Base-by-base conservation (phyloP, 371 early-diverging fungal species). In the Mortierella sp. region DNA sequence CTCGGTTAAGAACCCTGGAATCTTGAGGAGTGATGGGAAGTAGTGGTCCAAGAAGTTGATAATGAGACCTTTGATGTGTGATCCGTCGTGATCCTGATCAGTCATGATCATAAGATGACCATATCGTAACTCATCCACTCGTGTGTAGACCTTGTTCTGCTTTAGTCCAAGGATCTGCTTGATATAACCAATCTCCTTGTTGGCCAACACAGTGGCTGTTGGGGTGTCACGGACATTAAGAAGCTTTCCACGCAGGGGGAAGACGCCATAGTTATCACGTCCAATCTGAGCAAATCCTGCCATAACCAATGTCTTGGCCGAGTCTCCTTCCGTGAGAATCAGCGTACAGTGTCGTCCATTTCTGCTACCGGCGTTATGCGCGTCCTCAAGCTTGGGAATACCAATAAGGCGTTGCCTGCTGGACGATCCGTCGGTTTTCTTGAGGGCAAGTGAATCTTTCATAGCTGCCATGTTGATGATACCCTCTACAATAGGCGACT, bases 31-130 rank as follows among this genome's bases (percentile, higher is more conserved):
- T 1, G 94, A 93, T 1, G 99, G 99, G 83, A 94, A 99, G 84
- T 96, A 97, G 63, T 95, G 91, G 79, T 99, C 99, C 28, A 99
- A 85, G 60, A 99, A 95, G 80, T 99, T 99, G 80, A 99, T 96
- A 28, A 99, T 87, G 8, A 99, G 87, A 39, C 99, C 99, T 81
- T 99, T 99, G 80, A 99, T 99, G 74, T 99, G 99, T 16, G 97
- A 95, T 25, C 99, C 99, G 81, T 99, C 99, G 67, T 98, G 94
- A 88, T 99, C 99, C 89, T 99, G 99, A 93, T 99, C 99, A 1
- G 99, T 96, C 99, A 99, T 99, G 59, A 99, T 96, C 95, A 99
- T 99, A 16, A 99, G 77, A 66, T 94, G 94, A 1, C 99, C 99
- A 79, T 99, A 99, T 54, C 99, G 87, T 57, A 99, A 83, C 25